Evolutionary conservation across 2,329 filamentous ascomycete genomes (phyloP), one percentile per base, ranked within the genome.

Genomic region (Talaromyces sp.): DNA sequence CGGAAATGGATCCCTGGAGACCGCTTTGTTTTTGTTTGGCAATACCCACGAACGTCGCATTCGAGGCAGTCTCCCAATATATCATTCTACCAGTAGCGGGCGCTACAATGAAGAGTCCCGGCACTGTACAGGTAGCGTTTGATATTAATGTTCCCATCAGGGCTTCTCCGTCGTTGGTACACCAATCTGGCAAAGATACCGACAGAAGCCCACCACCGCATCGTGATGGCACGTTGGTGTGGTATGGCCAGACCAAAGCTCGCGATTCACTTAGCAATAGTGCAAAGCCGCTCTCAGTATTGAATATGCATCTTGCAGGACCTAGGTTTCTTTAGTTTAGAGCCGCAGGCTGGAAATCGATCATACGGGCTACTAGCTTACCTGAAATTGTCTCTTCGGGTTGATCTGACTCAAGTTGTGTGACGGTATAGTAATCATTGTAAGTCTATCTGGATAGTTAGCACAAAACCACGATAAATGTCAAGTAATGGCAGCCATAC

Each of bases 61-160:
- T 93, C 64, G 94, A 93, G 68, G 98, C 91, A 45, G 92, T 96
- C 76, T 98, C 95, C 93, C 95, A 98, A 77, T 95, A 98, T 53
- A 92, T 89, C 61, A 98, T 88, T 76, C 89, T 93, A 61, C 95
- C 95, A 58, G 85, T 93, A 19, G 86, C 87, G 13, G 94, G 91
- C 80, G 94, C 91, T 43, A 98, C 85, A 43, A 97, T 86, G 31
- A 99, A 87, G 43, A 99, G 84, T 2, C 95, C 95, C 38, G 93
- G 90, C 70, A 96, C 91, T 58, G 88, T 87, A n/a, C 87, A 88
- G 4, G 91, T 54, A 5, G 91, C 91, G 59, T 91, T 89, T 0
- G 91, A 89, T 6, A 97, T 89, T 61, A 99, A 85, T 19, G 91
- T 87, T 63, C 92, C 95, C 45, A 97, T 83, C 1, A 95, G 94